Conservation (phyloP, 768 basidiomycete species). For the Leccinum truebloodii region DNA sequence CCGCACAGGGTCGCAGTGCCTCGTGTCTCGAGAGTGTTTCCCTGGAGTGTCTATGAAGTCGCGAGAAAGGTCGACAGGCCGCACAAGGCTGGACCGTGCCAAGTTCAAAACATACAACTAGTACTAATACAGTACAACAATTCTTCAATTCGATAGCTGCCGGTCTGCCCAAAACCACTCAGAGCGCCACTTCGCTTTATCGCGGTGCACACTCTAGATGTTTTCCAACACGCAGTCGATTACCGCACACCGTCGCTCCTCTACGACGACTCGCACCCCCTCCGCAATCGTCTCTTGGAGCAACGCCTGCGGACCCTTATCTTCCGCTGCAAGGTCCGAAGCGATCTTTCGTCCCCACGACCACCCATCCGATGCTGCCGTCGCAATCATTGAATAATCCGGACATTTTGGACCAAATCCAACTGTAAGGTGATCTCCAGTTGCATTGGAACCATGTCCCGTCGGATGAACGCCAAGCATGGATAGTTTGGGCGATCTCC, state of each 20-base stretch:
- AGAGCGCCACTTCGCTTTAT: background rate
- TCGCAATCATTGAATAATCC: constrained; percentile 62
- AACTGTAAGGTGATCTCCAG: constrained; percentile 53
- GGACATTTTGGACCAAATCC: constrained; percentile 66
- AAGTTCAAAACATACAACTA: background rate
- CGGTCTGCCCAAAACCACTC: background rate
- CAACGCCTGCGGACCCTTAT: constrained; percentile 23
- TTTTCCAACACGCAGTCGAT: constrained; percentile 58
- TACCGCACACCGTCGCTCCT: constrained; percentile 64
- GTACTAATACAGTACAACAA: background rate
- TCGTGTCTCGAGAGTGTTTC: background rate
- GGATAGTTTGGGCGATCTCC: constrained; percentile 64
- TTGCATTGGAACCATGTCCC: constrained; percentile 49
- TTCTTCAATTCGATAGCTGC: background rate
- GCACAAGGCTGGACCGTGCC: no score
- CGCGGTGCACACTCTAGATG: constrained; percentile 27
- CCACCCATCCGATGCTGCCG: constrained; percentile 71
- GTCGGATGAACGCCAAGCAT: constrained; percentile 65
- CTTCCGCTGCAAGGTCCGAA: constrained; percentile 23
- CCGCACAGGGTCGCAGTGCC: background rate
- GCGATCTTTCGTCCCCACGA: constrained; percentile 50
- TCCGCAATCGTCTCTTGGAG: constrained; percentile 42
- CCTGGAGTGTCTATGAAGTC: background rate
- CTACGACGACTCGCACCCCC: constrained; percentile 54
- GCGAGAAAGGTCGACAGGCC: no score